These are phyloP conservation scores for Paraurostyla sp. DNA, from an alignment of 73 alveolate genomes.

Conservation along the genomic window DNA sequence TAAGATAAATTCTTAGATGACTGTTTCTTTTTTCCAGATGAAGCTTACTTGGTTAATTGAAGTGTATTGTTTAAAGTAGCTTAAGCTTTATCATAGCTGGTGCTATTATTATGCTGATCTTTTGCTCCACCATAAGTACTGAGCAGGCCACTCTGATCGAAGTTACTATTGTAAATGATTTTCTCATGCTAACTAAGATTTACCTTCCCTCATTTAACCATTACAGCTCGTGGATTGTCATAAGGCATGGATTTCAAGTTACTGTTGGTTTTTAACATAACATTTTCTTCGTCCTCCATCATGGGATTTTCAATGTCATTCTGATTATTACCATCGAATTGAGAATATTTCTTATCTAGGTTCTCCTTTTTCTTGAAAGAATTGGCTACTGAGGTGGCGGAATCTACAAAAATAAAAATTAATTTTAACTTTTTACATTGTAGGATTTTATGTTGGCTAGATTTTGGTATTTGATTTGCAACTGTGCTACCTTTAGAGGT, in stretches of 20 bases:
- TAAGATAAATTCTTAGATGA: neutral
- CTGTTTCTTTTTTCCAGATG: neutral
- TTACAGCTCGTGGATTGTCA: neutral
- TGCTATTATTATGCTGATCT: constrained; percentile 3
- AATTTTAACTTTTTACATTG: neutral
- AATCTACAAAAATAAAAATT: neutral
- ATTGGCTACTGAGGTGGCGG: constrained; percentile 17
- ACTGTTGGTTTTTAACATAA: too few species aligned
- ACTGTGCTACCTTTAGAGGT: constrained; percentile 18
- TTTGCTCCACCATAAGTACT: constrained; percentile 6
- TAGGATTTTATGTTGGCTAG: constrained; percentile 24
- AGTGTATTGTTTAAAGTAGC: neutral
- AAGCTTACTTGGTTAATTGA: neutral
- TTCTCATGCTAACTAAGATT: constrained; percentile 32
- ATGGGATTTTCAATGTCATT: too few species aligned
- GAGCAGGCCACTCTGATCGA: too few species aligned
- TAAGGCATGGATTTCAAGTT: neutral
- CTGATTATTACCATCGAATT: too few species aligned
- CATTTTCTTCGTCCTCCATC: constrained; percentile 4
- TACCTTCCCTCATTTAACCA: constrained; percentile 34
- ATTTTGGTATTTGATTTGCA: neutral
- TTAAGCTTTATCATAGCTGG: constrained; percentile 6
- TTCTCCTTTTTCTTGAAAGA: constrained; percentile 18
- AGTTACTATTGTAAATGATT: neutral
- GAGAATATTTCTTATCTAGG: constrained; percentile 1